These are phyloP conservation scores for Sabuloglossum arenarium DNA, from an alignment of 495 filamentous ascomycete genomes.

Conservation along the genomic window DNA sequence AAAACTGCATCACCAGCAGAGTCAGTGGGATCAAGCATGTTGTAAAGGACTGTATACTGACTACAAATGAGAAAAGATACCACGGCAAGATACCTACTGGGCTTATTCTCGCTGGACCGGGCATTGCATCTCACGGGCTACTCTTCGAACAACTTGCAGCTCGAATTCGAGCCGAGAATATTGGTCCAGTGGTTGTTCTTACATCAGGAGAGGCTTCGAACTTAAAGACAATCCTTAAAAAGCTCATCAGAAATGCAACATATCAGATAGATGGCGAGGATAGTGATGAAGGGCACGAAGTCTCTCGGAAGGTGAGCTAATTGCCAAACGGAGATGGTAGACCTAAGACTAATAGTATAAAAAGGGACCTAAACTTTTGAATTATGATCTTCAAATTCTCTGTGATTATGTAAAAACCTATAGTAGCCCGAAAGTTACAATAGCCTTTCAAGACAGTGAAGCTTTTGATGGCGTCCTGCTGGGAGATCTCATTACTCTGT, in stretches of 20 bases:
- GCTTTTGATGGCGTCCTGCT: constrained; percentile 69
- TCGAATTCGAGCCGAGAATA: constrained; percentile 24
- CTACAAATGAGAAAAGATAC: constrained; percentile 11
- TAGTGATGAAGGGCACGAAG: constrained; percentile 24
- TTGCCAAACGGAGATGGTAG: background rate
- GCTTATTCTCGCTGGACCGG: constrained; percentile 71
- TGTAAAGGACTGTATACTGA: background rate
- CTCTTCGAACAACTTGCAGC: constrained; percentile 49
- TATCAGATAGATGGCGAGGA: constrained; percentile 24
- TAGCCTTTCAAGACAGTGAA: constrained; percentile 81
- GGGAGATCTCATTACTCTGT: constrained; percentile 53
- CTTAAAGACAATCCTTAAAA: constrained; percentile 63
- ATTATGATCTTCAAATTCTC: constrained; percentile 78
- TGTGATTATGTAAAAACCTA: constrained; percentile 37
- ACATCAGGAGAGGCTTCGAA: constrained; percentile 62
- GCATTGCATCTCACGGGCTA: constrained; percentile 53
- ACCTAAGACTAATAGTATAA: background rate
- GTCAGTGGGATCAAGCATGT: background rate
- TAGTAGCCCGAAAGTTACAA: constrained; percentile 36
- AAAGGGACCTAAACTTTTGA: constrained; percentile 55
- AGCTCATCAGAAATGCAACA: constrained; percentile 56
- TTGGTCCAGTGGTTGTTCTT: constrained; percentile 41
- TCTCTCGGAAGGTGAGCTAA: background rate
- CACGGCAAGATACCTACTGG: constrained; percentile 47
- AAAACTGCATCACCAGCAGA: background rate